Evolutionary conservation across 176 grass and related monocot genomes (phyloP), one percentile per base, ranked within the genome.

Genomic region (Raddia distichophylla): DNA sequence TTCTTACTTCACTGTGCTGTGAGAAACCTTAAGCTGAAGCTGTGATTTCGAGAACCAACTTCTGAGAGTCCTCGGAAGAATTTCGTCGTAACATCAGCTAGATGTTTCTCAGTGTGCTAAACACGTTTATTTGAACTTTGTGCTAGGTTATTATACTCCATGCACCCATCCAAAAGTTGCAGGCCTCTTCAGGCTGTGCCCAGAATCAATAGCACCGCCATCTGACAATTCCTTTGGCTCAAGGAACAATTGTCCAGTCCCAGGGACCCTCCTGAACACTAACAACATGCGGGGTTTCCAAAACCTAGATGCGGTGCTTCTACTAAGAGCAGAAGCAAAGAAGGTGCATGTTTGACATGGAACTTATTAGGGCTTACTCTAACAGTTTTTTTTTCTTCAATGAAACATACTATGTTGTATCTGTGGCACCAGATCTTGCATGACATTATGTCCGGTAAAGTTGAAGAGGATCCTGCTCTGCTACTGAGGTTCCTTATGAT

Each of bases 261-360:
- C 86, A 14, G 96, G 96, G 77, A 95, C 82, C 49, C 82, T 98
- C 73, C 73, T 95, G 68, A 98, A 98, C 69, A 98, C 87, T 75
- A 98, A 98, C 79, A 98, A 91, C 59, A 82, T 91, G 79, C 60
- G 71, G 14, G 91, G 84, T 54, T 95, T 98, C 53, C 71, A 84
- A 55, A 67, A 86, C 37, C 79, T 98, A 43, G 90, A 98, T 19
- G 84, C 47, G 34, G 68, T 58, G 7, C 59, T 74, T 46, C 76
- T 98, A 67, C 70, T 95, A 16, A 89, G 69, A 79, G 15, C 37
- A 18, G 90, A 95, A 85, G 90, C 88, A 64, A 93, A 91, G 70
- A 95, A 89, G 90, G 96, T 95, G 74, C 48, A 78, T 64, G 55
- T 69, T 69, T 80, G 33, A 47, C 17, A n/a, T 55, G 45, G 22